Conservation (phyloP, 768 basidiomycete species). For the Lentinula guzmanii region DNA sequence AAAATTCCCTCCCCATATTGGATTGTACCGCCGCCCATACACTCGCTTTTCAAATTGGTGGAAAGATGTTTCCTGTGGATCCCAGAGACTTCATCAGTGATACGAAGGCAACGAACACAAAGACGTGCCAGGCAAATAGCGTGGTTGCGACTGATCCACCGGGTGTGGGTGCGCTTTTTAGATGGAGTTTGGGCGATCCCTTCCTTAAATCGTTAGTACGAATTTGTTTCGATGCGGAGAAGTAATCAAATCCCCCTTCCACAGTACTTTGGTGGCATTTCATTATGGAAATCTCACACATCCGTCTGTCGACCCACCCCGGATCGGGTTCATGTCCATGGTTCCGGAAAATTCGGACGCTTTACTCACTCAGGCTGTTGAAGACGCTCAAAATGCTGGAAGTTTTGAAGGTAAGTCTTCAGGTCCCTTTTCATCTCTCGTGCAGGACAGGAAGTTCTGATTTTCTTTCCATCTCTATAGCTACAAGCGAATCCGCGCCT, state of each 20-base stretch:
- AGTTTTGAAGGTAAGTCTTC: constrained; percentile 30
- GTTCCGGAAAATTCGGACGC: constrained; percentile 47
- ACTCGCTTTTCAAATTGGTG: constrained; percentile 59
- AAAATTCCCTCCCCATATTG: constrained; percentile 24
- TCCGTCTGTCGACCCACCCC: constrained; percentile 62
- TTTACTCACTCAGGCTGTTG: constrained; percentile 29
- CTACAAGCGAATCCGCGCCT: constrained; percentile 28
- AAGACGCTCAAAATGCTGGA: constrained; percentile 28
- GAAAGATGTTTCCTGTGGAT: constrained; percentile 62
- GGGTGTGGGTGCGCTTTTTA: constrained; percentile 41
- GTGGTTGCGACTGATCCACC: constrained; percentile 60
- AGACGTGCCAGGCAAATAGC: constrained; percentile 47
- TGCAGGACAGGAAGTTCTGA: not conserved
- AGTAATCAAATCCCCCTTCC: not conserved
- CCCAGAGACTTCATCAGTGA: constrained; percentile 62
- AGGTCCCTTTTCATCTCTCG: not conserved
- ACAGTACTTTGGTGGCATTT: constrained; percentile 57
- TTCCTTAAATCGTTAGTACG: constrained; percentile 62
- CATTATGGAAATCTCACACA: constrained; percentile 68
- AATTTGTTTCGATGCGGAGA: not conserved
- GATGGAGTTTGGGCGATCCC: constrained; percentile 71
- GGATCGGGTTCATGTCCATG: constrained; percentile 60
- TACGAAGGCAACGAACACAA: constrained; percentile 23
- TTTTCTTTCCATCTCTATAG: constrained; percentile 12
- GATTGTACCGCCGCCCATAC: constrained; percentile 51